Evolutionary conservation across 2,329 filamentous ascomycete genomes (phyloP).

Genomic region (Aspergillus pseudoterreus): DNA sequence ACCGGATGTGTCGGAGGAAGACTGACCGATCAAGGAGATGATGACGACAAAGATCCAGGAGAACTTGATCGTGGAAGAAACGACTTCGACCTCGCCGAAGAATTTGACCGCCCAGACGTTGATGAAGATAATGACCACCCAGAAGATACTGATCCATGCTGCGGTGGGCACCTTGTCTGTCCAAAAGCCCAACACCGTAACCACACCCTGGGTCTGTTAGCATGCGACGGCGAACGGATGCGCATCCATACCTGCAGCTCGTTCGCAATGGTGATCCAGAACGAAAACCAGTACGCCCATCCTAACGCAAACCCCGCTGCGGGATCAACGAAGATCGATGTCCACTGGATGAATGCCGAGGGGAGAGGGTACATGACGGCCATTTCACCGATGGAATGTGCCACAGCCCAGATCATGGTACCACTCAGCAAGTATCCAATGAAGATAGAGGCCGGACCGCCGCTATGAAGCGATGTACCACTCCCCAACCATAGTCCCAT

Average conservation of each 20-base stretch:
- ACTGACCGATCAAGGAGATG: constrained; percentile 37
- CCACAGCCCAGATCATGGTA: constrained; percentile 43
- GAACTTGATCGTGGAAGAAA: constrained; percentile 45
- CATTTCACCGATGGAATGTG: constrained; percentile 47
- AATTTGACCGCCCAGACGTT: constrained; percentile 43
- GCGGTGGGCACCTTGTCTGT: constrained; percentile 41
- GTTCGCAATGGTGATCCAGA: constrained; percentile 45
- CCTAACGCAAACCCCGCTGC: constrained; percentile 45
- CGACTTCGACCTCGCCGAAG: constrained; percentile 47
- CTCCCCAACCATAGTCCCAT: constrained; percentile 48
- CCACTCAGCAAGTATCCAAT: constrained; percentile 43
- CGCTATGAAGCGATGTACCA: constrained; percentile 39
- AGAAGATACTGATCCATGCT: constrained; percentile 45
- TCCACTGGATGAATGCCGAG: constrained; percentile 47
- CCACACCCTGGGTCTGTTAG: constrained; percentile 22
- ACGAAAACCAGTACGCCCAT: constrained; percentile 48
- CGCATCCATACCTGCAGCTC: constrained; percentile 30
- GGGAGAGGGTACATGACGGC: constrained; percentile 46
- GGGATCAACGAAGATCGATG: constrained; percentile 43
- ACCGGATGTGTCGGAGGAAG: background rate
- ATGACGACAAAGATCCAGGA: constrained; percentile 49
- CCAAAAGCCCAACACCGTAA: constrained; percentile 45
- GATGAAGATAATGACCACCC: constrained; percentile 41
- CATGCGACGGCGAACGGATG: background rate
- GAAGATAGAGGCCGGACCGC: constrained; percentile 45